Conservation (phyloP, 169 alveolate species). For the Plasmodium yoelii region DNA sequence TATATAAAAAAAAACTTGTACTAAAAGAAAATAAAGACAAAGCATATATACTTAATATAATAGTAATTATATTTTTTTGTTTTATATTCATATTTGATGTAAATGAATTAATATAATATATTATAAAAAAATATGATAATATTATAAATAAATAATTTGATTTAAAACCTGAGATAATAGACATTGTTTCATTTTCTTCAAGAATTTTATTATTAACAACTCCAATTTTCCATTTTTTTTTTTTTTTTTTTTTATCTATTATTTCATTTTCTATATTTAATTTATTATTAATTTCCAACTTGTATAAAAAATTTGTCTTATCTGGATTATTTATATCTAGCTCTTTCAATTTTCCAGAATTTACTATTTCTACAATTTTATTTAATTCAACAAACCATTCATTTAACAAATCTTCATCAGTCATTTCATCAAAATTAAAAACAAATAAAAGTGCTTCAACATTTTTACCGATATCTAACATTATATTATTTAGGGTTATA, state of each 20-base stretch:
- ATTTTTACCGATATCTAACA: slow-evolving; percentile 9
- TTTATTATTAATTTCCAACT: not conserved
- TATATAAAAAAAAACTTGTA: slow-evolving; percentile 33
- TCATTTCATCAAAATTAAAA: slow-evolving; percentile 35
- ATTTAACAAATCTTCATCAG: slow-evolving; percentile 12
- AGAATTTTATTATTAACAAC: slow-evolving; percentile 25
- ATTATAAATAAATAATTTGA: slow-evolving; percentile 40
- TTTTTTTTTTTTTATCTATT: slow-evolving; percentile 1
- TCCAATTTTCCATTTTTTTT: slow-evolving; percentile 17
- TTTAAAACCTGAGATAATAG: slow-evolving; percentile 22
- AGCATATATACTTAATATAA: slow-evolving; percentile 2
- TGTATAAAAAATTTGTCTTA: slow-evolving; percentile 9
- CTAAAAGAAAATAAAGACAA: slow-evolving; percentile 42
- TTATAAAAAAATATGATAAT: slow-evolving; percentile 30
- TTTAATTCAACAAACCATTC: slow-evolving; percentile 46
- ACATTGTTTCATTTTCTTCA: slow-evolving; percentile 25
- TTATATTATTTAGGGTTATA: not conserved
- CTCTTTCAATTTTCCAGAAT: slow-evolving; percentile 6
- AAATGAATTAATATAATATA: slow-evolving; percentile 9
- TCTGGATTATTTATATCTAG: slow-evolving; percentile 19
- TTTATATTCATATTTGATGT: slow-evolving; percentile 10
- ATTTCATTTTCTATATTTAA: slow-evolving; percentile 5
- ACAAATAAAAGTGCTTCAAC: slow-evolving; percentile 49
- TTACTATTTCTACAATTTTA: slow-evolving; percentile 9
- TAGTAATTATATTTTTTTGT: not conserved